Conservation (phyloP, 1,139 yeast genomes). For the Kurtzmaniella quercitrusa region DNA sequence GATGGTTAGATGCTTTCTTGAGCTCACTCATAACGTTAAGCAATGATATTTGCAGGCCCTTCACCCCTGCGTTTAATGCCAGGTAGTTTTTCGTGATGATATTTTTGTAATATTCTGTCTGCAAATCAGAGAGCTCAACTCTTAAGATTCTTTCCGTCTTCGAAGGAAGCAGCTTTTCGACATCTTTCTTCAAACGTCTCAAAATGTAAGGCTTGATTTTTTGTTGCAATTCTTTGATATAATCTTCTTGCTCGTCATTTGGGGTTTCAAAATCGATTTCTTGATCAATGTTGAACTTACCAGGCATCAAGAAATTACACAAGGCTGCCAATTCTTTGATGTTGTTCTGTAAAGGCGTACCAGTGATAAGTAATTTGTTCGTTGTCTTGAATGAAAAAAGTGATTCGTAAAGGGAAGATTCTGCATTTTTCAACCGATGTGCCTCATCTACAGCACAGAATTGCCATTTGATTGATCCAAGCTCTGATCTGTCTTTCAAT, state of each 20-base stretch:
- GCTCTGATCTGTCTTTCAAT: constrained; percentile 75
- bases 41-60: constrained; percentile 76
- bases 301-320: constrained; percentile 95
- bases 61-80: constrained; percentile 84
- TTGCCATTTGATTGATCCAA: constrained; percentile 90
- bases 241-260: constrained; percentile 79
- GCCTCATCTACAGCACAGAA: constrained; percentile 98
- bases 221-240: constrained; percentile 79
- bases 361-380: constrained; percentile 87
- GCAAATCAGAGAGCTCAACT: constrained; percentile 92
- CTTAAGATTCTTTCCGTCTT: constrained; percentile 92
- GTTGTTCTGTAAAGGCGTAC: constrained; percentile 96
- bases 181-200: constrained; percentile 93
- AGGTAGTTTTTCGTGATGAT: constrained; percentile 87
- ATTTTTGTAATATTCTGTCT: constrained; percentile 91
- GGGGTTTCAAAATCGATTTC: constrained; percentile 93
- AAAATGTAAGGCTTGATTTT: constrained; percentile 87
- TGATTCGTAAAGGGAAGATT: constrained; percentile 87
- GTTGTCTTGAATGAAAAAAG: constrained; percentile 76
- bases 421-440: constrained; percentile 91
- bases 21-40: constrained; percentile 92
- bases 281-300: constrained; percentile 81
- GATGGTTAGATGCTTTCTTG: constrained; percentile 96
- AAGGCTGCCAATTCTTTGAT: constrained; percentile 93
- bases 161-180: constrained; percentile 91